These are phyloP conservation scores for Rosellinia necatrix DNA, from an alignment of 2,329 filamentous ascomycete species.

Conservation along the genomic window DNA sequence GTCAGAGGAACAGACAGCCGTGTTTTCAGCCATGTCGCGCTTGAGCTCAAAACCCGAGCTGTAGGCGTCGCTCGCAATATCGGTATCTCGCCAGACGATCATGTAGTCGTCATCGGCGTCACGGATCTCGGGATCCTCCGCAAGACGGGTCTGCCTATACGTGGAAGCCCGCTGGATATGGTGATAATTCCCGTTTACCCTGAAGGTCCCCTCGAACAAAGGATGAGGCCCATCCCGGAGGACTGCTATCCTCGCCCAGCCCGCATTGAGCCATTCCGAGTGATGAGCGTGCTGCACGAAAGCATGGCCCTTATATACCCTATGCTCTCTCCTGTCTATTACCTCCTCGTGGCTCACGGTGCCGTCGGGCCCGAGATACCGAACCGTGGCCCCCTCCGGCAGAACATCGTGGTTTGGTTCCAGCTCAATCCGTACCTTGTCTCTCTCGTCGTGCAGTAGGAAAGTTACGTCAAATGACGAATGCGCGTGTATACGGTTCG, in stretches of 20 bases:
- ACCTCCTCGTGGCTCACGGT: conserved; percentile 66
- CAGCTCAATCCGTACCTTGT: conserved; percentile 77
- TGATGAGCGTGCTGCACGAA: conserved; percentile 68
- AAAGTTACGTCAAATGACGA: conserved; percentile 88
- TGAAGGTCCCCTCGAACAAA: conserved; percentile 89
- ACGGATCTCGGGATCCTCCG: conserved; percentile 70
- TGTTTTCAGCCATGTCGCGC: conserved; percentile 52
- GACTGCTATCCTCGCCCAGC: conserved; percentile 85
- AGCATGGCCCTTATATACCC: conserved; percentile 80
- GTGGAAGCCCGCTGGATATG: conserved; percentile 78
- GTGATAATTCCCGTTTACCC: conserved; percentile 79
- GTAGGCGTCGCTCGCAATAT: conserved; percentile 59
- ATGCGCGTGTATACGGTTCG: conserved; percentile 76
- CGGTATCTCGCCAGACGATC: conserved; percentile 91
- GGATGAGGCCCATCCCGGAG: conserved; percentile 76
- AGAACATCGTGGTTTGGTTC: conserved; percentile 93
- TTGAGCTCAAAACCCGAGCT: conserved; percentile 66
- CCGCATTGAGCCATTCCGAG: conserved; percentile 74
- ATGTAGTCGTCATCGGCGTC: conserved; percentile 71
- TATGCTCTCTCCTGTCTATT: conserved; percentile 74
- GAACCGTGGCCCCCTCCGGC: conserved; percentile 73
- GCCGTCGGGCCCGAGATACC: conserved; percentile 75
- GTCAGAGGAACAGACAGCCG: conserved; percentile 70
- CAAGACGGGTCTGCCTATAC: conserved; percentile 74
- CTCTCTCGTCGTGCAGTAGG: conserved; percentile 66